Evolutionary conservation across 2,329 filamentous ascomycete species (phyloP).

Genomic region (Aspergillus carbonarius): DNA sequence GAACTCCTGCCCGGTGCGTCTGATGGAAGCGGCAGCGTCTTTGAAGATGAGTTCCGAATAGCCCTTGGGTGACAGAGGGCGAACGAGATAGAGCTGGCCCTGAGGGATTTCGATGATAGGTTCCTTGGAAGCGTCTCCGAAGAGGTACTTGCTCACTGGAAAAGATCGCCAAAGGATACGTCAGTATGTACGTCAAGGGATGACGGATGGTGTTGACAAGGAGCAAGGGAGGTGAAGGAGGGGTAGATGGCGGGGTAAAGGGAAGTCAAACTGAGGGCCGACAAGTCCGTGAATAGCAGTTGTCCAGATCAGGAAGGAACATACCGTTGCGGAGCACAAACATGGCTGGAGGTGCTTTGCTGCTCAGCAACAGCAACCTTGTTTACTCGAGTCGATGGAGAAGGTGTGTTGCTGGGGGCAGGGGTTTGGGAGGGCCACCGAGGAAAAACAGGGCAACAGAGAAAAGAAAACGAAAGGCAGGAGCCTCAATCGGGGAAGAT

Average conservation of each 20-base stretch:
- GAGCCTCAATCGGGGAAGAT: neutral
- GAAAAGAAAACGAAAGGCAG: neutral
- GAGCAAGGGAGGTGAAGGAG: slow-evolving; percentile 10
- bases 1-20: slow-evolving; percentile 89
- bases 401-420: slow-evolving; percentile 8
- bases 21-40: slow-evolving; percentile 88
- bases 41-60: slow-evolving; percentile 99
- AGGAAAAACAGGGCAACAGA: neutral
- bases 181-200: neutral
- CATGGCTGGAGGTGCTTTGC: slow-evolving; percentile 43
- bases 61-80: slow-evolving; percentile 90
- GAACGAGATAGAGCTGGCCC: slow-evolving; percentile 95
- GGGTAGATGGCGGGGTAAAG: slow-evolving; percentile 22
- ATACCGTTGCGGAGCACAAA: slow-evolving; percentile 59
- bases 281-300: slow-evolving; percentile 2
- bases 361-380: slow-evolving; percentile 23
- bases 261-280: slow-evolving; percentile 1
- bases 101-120: slow-evolving; percentile 91
- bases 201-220: neutral
- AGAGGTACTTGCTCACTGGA: slow-evolving; percentile 86
- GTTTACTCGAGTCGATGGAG: slow-evolving; percentile 14
- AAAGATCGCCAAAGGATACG: neutral
- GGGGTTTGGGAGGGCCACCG: slow-evolving; percentile 4
- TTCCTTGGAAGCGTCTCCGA: slow-evolving; percentile 84
- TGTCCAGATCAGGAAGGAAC: slow-evolving; percentile 29